Percentiles rank a stretch among this genome's conserved stretches.
phyloP scores from a whole-genome alignment of 306 rosid genomes.

The Arachis stenosperma region DNA sequence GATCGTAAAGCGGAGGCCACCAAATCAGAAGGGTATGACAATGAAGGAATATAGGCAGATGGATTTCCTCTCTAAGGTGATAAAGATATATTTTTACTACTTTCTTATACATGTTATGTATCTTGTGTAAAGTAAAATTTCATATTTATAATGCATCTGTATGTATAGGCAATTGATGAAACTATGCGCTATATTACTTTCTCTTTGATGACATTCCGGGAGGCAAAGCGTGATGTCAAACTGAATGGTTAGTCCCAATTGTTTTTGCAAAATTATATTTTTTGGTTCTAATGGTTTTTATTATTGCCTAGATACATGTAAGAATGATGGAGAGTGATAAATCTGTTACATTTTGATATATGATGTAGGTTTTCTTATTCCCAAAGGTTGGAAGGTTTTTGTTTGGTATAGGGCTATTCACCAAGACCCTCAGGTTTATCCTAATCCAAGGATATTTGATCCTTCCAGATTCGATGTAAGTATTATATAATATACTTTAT shows the following conservation, averaged over 20 bases:
- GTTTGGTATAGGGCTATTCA: conserved; percentile 71
- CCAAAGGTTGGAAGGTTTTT: conserved; percentile 72
- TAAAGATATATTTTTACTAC: not conserved
- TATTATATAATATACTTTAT: not conserved
- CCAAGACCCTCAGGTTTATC: conserved; percentile 57
- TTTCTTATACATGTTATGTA: not conserved
- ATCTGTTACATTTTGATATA: not conserved
- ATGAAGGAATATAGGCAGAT: conserved; percentile 66
- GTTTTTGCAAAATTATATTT: not conserved
- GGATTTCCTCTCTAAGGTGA: conserved; percentile 71
- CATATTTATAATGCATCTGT: no score
- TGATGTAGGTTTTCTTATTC: conserved; percentile 60
- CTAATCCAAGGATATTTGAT: conserved; percentile 56
- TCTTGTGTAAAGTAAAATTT: no score
- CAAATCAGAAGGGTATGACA: conserved; percentile 56
- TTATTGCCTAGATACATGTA: not conserved
- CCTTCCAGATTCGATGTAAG: conserved; percentile 76
- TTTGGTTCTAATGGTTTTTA: not conserved
- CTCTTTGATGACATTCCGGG: conserved; percentile 65
- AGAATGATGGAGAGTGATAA: not conserved
- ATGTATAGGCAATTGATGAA: conserved; percentile 57
- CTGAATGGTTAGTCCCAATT: conserved; percentile 48
- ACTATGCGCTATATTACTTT: conserved; percentile 59
- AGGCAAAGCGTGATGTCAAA: conserved; percentile 67
- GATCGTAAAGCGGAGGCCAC: conserved; percentile 58